Evolutionary conservation across 2,329 filamentous ascomycete species (phyloP).

Genomic region (Graphilbum sp.): DNA sequence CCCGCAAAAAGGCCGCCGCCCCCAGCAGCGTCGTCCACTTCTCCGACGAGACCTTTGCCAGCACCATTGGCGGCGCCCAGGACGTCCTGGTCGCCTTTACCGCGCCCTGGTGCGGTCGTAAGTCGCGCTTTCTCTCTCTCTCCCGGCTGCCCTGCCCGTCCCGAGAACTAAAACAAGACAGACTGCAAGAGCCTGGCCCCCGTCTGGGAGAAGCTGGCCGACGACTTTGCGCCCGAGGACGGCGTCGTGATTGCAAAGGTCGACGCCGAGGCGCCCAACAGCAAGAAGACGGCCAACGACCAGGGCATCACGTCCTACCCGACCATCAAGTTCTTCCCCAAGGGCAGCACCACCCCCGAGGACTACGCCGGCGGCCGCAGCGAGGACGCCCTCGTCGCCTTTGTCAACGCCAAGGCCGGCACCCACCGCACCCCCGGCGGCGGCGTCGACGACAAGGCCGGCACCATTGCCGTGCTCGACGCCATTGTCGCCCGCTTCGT

Average conservation of each 20-base stretch:
- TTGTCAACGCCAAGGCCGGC: conserved; percentile 76
- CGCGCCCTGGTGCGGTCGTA: conserved; percentile 96
- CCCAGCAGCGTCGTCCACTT: conserved; percentile 66
- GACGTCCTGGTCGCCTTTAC: conserved; percentile 92
- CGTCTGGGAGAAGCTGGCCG: conserved; percentile 73
- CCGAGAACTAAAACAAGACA: no score
- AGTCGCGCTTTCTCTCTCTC: no score
- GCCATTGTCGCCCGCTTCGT: conserved; percentile 57
- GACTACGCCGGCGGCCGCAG: conserved; percentile 60
- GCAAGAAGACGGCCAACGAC: conserved; percentile 59
- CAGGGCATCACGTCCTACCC: conserved; percentile 78
- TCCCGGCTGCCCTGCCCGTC: no score
- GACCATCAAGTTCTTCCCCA: conserved; percentile 95
- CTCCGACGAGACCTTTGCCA: conserved; percentile 62
- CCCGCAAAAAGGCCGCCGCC: conserved; percentile 57
- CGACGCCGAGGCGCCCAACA: conserved; percentile 71
- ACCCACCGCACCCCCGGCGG: conserved; percentile 75
- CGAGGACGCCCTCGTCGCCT: conserved; percentile 61
- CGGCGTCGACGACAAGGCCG: conserved; percentile 59
- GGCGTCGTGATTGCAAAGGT: conserved; percentile 84
- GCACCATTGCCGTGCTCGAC: conserved; percentile 69
- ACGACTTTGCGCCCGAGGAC: conserved; percentile 59
- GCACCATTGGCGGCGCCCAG: conserved; percentile 68
- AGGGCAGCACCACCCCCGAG: conserved; percentile 57
- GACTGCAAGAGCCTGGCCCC: conserved; percentile 96